Evolutionary conservation across 2,329 filamentous ascomycete genomes (phyloP).

Genomic region (Sordariomycetes sp.): DNA sequence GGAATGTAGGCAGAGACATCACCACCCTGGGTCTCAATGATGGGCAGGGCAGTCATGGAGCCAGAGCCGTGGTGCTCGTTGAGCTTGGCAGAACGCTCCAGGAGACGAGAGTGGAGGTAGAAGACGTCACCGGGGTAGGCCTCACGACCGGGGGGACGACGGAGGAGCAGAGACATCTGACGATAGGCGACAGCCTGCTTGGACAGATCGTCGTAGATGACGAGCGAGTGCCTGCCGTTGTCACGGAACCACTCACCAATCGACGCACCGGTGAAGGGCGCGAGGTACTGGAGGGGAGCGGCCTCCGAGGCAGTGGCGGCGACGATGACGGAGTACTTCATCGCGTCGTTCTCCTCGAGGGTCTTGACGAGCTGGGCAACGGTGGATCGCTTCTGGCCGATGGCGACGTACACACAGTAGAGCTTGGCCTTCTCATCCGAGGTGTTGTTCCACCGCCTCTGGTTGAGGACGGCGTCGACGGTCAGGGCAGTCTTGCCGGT

Average conservation of each 20-base stretch:
- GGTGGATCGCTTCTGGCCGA: slow-evolving; percentile 99
- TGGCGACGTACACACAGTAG: slow-evolving; percentile 98
- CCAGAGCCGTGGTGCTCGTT: slow-evolving; percentile 90
- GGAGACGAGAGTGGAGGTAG: slow-evolving; percentile 98
- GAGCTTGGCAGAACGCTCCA: slow-evolving; percentile 99
- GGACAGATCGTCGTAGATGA: slow-evolving; percentile 90
- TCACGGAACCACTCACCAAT: slow-evolving; percentile 71
- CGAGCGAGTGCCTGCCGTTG: slow-evolving; percentile 75
- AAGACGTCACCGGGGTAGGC: slow-evolving; percentile 98
- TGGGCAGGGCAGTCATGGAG: slow-evolving; percentile 90
- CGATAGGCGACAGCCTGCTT: slow-evolving; percentile 98
- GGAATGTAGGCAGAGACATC: slow-evolving; percentile 99
- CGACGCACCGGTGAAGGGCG: slow-evolving; percentile 70
- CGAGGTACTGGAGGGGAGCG: slow-evolving; percentile 86
- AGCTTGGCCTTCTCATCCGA: slow-evolving; percentile 95
- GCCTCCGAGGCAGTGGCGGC: slow-evolving; percentile 97
- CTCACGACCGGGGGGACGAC: slow-evolving; percentile 97
- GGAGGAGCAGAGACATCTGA: slow-evolving; percentile 97
- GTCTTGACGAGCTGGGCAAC: slow-evolving; percentile 99
- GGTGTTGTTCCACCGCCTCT: slow-evolving; percentile 91
- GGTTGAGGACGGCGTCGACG: slow-evolving; percentile 97
- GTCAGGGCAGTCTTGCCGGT: slow-evolving; percentile 99
- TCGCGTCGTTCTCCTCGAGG: slow-evolving; percentile 97
- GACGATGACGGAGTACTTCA: slow-evolving; percentile 94
- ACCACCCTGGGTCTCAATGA: slow-evolving; percentile 99